A percentile compares a stretch with the other conserved stretches of the same genome.
Evolutionary conservation across 148 eudicot species (phyloP).

Genomic region (Limonium bicolor): DNA sequence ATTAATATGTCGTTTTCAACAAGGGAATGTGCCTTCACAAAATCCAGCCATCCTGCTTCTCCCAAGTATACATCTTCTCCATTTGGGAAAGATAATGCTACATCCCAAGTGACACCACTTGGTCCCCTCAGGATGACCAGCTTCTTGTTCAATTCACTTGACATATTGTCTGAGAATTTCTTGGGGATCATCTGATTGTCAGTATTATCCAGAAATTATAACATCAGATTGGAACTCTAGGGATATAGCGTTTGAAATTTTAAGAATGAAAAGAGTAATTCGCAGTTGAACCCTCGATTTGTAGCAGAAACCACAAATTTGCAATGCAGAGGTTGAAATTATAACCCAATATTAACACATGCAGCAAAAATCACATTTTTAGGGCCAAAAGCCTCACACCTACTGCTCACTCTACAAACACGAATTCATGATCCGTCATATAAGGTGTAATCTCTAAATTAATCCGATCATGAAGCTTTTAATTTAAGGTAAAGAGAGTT

Average conservation of each 20-base stretch:
- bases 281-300: too few relatives aligned
- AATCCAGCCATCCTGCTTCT: slow-evolving; percentile 36
- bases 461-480: too few relatives aligned
- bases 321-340: not conserved
- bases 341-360: not conserved
- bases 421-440: too few relatives aligned
- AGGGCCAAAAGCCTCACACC: too few relatives aligned
- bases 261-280: not conserved
- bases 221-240: too few relatives aligned
- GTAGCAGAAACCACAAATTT: too few relatives aligned
- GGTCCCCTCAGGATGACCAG: slow-evolving; percentile 29
- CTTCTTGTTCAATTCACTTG: slow-evolving; percentile 15
- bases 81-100: slow-evolving; percentile 12
- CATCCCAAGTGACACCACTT: slow-evolving; percentile 36
- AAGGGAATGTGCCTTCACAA: slow-evolving; percentile 25
- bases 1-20: slow-evolving; percentile 30
- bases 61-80: slow-evolving; percentile 17
- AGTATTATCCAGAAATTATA: too few relatives aligned
- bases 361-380: too few relatives aligned
- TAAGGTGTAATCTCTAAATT: too few relatives aligned
- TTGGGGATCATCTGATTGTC: slow-evolving; percentile 32
- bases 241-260: not conserved
- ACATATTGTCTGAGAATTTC: slow-evolving; percentile 24
- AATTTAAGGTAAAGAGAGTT: too few relatives aligned
- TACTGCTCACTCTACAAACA: too few relatives aligned